phyloP scores from a whole-genome alignment of 768 basidiomycete species.

The Zangia roseola region DNA sequence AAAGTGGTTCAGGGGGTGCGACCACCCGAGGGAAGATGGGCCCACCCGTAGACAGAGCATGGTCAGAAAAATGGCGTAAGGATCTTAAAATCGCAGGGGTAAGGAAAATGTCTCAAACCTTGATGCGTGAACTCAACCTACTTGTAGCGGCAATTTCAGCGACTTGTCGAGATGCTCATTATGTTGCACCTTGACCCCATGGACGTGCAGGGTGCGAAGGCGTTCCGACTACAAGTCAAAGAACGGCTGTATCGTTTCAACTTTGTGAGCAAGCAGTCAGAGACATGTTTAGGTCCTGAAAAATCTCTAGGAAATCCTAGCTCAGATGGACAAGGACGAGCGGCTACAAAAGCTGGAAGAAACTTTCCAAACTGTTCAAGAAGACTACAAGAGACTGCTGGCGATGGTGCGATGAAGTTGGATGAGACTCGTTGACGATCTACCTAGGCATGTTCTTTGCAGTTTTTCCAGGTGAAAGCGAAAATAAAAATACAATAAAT shows the following conservation, averaged over 20 bases:
- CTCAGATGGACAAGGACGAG: slow-evolving; percentile 85
- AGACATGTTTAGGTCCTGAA: slow-evolving; percentile 1
- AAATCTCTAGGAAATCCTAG: slow-evolving; percentile 69
- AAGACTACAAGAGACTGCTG: slow-evolving; percentile 84
- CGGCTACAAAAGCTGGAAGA: slow-evolving; percentile 87
- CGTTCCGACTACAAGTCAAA: slow-evolving; percentile 90
- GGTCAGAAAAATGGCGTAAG: slow-evolving; percentile 78
- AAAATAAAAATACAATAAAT: slow-evolving; percentile 27
- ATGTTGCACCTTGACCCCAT: slow-evolving; percentile 64
- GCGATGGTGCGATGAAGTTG: slow-evolving; percentile 38
- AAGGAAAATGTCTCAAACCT: slow-evolving; percentile 19
- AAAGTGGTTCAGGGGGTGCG: slow-evolving; percentile 21
- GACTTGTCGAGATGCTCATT: slow-evolving; percentile 89
- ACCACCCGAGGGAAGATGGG: slow-evolving; percentile 59
- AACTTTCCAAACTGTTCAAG: slow-evolving; percentile 83
- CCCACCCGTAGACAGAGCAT: slow-evolving; percentile 72
- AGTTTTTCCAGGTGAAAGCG: not conserved
- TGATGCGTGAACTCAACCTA: not conserved
- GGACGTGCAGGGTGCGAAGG: slow-evolving; percentile 53
- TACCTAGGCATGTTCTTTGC: slow-evolving; percentile 1
- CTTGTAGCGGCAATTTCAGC: slow-evolving; percentile 85
- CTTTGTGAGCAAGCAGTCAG: slow-evolving; percentile 54
- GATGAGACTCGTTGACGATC: slow-evolving; percentile 4
- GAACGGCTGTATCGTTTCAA: slow-evolving; percentile 94
- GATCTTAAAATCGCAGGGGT: slow-evolving; percentile 91